These are phyloP conservation scores for Cyphellophora attinorum DNA, from an alignment of 2,329 filamentous ascomycete species.

Conservation along the genomic window DNA sequence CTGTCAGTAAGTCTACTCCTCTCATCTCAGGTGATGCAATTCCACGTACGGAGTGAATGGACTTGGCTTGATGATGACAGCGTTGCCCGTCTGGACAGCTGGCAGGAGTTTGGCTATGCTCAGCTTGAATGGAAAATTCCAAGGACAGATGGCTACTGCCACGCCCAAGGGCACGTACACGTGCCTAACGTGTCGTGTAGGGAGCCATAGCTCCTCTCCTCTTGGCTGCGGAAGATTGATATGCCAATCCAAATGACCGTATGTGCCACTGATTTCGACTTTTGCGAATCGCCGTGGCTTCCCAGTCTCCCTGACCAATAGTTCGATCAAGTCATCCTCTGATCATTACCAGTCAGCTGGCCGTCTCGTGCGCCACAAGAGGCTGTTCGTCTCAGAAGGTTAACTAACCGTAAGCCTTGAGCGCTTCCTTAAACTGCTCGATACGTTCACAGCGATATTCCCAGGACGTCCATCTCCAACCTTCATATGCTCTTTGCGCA, in stretches of 20 bases:
- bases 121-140: constrained; percentile 43
- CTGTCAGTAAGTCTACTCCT: too few species aligned
- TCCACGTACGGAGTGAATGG: constrained; percentile 40
- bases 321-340: constrained; percentile 25
- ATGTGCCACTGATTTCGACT: constrained; percentile 9
- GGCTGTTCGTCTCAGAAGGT: too few species aligned
- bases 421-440: constrained; percentile 23
- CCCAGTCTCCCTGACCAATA: constrained; percentile 33
- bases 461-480: constrained; percentile 32
- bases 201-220: constrained; percentile 30
- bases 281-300: constrained; percentile 23
- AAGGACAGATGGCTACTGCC: constrained; percentile 47
- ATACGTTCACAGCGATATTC: constrained; percentile 25
- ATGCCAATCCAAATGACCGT: constrained; percentile 8
- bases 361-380: too few species aligned
- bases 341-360: too few species aligned
- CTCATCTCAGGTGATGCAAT: too few species aligned
- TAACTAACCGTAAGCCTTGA: constrained; percentile 29
- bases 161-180: constrained; percentile 29
- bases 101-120: constrained; percentile 42
- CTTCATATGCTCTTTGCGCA: constrained; percentile 37
- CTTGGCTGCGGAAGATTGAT: constrained; percentile 23
- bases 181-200: constrained; percentile 5
- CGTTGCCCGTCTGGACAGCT: constrained; percentile 42
- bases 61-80: constrained; percentile 49